phyloP scores from a whole-genome alignment of 2,329 filamentous ascomycete genomes.

The Penicillium freii region DNA sequence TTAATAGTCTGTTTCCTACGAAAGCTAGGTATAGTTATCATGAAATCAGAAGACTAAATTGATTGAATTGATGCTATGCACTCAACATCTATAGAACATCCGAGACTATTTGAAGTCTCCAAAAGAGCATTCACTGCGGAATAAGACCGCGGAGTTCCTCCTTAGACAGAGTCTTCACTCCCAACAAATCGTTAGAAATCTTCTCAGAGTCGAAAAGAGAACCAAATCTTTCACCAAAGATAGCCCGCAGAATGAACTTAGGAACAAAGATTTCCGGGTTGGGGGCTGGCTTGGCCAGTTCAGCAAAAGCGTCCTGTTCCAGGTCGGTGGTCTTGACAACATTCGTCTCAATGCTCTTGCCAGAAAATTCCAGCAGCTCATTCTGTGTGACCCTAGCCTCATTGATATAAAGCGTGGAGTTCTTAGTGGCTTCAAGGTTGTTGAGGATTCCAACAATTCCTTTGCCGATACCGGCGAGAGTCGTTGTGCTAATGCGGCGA shows the following conservation, averaged over 20 bases:
- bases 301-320: constrained; percentile 29
- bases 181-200: constrained; percentile 42
- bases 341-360: constrained; percentile 27
- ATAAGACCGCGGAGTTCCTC: constrained; percentile 27
- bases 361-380: constrained; percentile 32
- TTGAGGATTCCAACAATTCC: constrained; percentile 51
- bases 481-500: constrained; percentile 49
- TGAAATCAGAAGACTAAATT: neutral
- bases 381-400: constrained; percentile 49
- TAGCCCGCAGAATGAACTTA: constrained; percentile 30
- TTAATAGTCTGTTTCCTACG: neutral
- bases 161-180: constrained; percentile 34
- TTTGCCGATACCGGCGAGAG: constrained; percentile 47
- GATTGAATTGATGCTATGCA: neutral
- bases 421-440: constrained; percentile 54
- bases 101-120: neutral
- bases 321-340: constrained; percentile 29
- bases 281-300: constrained; percentile 32
- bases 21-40: neutral
- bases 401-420: constrained; percentile 50
- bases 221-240: constrained; percentile 38
- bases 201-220: constrained; percentile 24
- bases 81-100: neutral
- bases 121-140: neutral
- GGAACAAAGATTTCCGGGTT: constrained; percentile 20